Evolutionary conservation across 2,329 filamentous ascomycete species (phyloP), one percentile per base, ranked within the genome.

Genomic region (Triangularia verruculosa): DNA sequence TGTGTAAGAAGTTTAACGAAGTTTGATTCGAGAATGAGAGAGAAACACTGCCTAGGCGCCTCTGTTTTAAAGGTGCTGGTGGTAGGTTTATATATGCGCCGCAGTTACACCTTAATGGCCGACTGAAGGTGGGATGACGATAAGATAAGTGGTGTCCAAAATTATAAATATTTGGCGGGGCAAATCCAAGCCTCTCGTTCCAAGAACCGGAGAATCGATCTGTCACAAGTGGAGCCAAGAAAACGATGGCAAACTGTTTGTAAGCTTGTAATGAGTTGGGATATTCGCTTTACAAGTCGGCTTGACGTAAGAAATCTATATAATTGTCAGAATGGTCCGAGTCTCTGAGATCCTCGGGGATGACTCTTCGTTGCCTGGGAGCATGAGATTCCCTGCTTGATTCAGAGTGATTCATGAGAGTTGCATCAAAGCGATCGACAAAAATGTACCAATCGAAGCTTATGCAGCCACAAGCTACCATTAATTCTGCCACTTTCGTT

Each of bases 121-220:
- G 22, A 43, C 39, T 57, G 27, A 39, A 59, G 52, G 34, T 59
- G 39, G 57, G 39, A 59, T 59, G 24, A 52, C n/a, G 57, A 58
- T 58, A 52, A 30, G 57, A 59, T 58, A 58, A 58, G 30, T 39
- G 56, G 39, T n/a, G n/a, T 58, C 22, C 32, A 43, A 57, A 58
- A n/a, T n/a, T n/a, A n/a, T n/a, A n/a, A n/a, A 43, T 22, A 27
- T 57, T 59, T 59, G 57, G 57, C 57, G 57, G 57, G 57, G 57
- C 39, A 47, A 28, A 25, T 9, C 20, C 20, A 54, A 54, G 51
- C 51, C 25, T 22, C 51, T 54, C 25, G 13, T 43, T 43, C 39
- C 17, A 20, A 20, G 20, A 47, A 47, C 39, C 20, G 17, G 39
- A 47, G 39, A 47, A 47, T 47, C n/a, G 39, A 2, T 47, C n/a